A percentile compares a stretch with the other conserved stretches of the same genome.
Conservation (phyloP, 2,329 filamentous ascomycete genomes). For the Exophiala xenobiotica region DNA sequence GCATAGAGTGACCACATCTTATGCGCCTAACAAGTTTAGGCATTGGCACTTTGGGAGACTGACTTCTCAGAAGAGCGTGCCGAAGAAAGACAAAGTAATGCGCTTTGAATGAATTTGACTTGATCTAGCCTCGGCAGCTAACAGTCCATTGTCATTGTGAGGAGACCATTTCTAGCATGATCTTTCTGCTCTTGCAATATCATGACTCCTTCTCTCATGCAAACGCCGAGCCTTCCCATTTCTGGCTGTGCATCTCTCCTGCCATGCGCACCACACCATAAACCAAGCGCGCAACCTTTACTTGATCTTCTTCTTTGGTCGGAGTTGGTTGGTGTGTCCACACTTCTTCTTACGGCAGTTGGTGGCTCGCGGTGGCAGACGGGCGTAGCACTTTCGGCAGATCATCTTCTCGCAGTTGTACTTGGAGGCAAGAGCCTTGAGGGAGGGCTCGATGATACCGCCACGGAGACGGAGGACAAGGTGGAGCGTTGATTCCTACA, state of each 20-base stretch:
- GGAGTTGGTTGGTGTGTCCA: conserved; percentile 99
- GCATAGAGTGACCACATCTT: no score
- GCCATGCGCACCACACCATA: conserved; percentile 31
- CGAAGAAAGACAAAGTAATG: background rate
- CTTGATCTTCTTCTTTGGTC: conserved; percentile 99
- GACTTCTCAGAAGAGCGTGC: no score
- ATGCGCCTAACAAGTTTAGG: no score
- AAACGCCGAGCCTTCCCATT: background rate
- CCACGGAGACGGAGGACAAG: conserved; percentile 97
- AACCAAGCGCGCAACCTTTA: conserved; percentile 57
- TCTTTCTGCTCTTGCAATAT: background rate
- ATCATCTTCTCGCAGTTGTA: conserved; percentile 99
- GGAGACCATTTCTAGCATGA: conserved; percentile 1
- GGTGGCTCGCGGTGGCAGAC: conserved; percentile 95
- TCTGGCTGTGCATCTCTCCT: background rate
- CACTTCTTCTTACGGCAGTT: conserved; percentile 99
- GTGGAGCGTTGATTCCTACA: conserved; percentile 93
- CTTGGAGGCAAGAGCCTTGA: conserved; percentile 97
- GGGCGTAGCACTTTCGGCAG: conserved; percentile 99
- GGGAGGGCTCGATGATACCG: conserved; percentile 98
- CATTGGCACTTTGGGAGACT: no score
- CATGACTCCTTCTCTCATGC: background rate
- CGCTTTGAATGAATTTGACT: conserved; percentile 9
- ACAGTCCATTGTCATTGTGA: background rate
- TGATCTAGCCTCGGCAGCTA: conserved; percentile 12